Evolutionary conservation across 2,329 filamentous ascomycete species (phyloP), one percentile per base, ranked within the genome.

Genomic region (Fusarium agapanthi): DNA sequence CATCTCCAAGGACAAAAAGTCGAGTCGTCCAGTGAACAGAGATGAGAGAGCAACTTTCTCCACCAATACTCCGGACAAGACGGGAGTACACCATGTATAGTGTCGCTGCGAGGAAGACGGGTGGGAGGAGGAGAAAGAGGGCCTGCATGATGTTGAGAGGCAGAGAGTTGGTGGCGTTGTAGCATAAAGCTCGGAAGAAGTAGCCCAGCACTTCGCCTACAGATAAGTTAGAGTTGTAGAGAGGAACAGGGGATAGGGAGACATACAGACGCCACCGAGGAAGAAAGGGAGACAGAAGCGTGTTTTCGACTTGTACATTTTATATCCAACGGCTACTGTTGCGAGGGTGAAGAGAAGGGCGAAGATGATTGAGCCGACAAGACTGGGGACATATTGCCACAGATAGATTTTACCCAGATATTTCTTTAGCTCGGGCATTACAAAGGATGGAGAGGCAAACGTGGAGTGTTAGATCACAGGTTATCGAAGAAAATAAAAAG

Each of bases 211-310:
- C 61, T 50, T 74, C 59, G 5, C 45, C 73, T 75, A 3, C 0
- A 15, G 1, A n/a, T 1, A 14, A 6, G 22, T 74, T 13, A 68
- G 59, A 24, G 24, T 20, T 26, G 7, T 24, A 13, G 0, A 15
- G 3, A 2, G 6, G 2, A 0, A 3, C 2, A 0, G 8, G 5
- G 5, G 5, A 20, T 1, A 0, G 4, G 2, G 4, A 14, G 10
- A 79, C 86, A 34, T 80, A 87, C 86, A 84, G 7, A 83, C 30
- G 2, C 83, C 84, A 1, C 86, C 86, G 4, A 86, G 71, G 22
- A 84, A 70, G 58, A 88, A 83, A 0, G 84, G 81, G 3, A 83
- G 78, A 65, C 86, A 86, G 72, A 86, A 89, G 82, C 85, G 88
- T 16, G 83, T 84, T 38, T 82, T 79, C 6, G 82, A 82, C 32